Percentiles rank a stretch among this genome's conserved stretches.
Evolutionary conservation across 768 basidiomycete species (phyloP).

Genomic region (Hygrocybe coccinea): DNA sequence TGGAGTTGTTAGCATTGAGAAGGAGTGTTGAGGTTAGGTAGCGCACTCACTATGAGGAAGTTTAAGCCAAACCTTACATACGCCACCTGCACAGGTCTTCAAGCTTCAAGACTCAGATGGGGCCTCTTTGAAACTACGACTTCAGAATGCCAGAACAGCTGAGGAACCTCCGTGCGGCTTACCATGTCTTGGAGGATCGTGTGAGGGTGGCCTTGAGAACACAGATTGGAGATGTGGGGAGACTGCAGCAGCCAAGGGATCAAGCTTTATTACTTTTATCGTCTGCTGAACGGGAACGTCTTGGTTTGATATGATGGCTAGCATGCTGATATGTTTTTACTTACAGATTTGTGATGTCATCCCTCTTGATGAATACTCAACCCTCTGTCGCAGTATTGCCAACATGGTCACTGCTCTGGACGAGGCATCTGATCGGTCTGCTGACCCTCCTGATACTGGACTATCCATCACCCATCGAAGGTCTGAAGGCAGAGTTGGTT

Average conservation of each 20-base stretch:
- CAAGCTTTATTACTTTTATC: slow-evolving; percentile 2
- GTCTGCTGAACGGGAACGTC: slow-evolving; percentile 2
- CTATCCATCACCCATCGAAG: neutral
- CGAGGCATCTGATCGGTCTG: slow-evolving; percentile 8
- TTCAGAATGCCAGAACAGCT: slow-evolving; percentile 4
- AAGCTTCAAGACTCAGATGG: too few relatives aligned
- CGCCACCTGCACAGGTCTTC: too few relatives aligned
- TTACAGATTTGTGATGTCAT: slow-evolving; percentile 7
- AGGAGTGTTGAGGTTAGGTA: too few relatives aligned
- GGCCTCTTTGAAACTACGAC: too few relatives aligned
- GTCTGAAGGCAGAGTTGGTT: slow-evolving; percentile 13
- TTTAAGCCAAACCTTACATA: too few relatives aligned
- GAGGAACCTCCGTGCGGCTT: slow-evolving; percentile 7
- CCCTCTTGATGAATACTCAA: slow-evolving; percentile 11
- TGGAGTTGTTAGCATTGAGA: too few relatives aligned
- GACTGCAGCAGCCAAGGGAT: slow-evolving; percentile 1
- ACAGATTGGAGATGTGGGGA: neutral
- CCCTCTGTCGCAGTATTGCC: slow-evolving; percentile 10
- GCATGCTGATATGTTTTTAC: neutral
- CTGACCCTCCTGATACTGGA: slow-evolving; percentile 9
- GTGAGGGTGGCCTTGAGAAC: slow-evolving; percentile 8
- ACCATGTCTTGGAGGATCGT: slow-evolving; percentile 6
- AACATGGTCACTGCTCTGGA: slow-evolving; percentile 15
- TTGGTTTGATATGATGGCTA: neutral
- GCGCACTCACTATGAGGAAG: too few relatives aligned